Conservation (phyloP, 75 land plant species). For the Ceratopteris richardii region DNA sequence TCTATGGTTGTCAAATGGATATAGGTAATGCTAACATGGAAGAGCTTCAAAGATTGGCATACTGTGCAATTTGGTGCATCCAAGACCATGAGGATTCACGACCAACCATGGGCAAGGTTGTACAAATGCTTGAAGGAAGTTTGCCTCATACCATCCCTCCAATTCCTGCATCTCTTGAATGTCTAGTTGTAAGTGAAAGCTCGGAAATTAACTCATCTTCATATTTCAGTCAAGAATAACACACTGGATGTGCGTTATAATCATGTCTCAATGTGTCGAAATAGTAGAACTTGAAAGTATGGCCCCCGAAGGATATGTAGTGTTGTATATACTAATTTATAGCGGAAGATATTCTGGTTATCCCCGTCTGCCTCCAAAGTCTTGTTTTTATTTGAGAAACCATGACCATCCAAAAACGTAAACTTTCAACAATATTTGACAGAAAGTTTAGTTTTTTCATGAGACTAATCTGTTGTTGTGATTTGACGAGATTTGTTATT, state of each 20-base stretch:
- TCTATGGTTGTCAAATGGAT: constrained; percentile 5
- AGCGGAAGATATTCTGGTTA: no score
- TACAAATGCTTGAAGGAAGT: constrained; percentile 46
- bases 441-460: no score
- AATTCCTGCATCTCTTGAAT: constrained; percentile 25
- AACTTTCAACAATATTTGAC: no score
- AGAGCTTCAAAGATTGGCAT: constrained; percentile 23
- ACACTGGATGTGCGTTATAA: not conserved
- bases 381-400: no score
- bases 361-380: no score
- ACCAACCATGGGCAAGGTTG: constrained; percentile 41
- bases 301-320: no score
- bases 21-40: constrained; percentile 25
- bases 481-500: no score
- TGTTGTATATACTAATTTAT: no score
- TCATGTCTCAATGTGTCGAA: not conserved
- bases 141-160: constrained; percentile 30
- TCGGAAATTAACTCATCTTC: not conserved
- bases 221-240: not conserved
- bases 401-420: no score
- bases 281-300: not conserved
- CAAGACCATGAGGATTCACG: constrained; percentile 42
- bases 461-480: no score
- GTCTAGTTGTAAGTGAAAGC: constrained; percentile 13
- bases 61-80: constrained; percentile 46